These are phyloP conservation scores for Benincasa hispida DNA, from an alignment of 306 rosid species.

Conservation along the genomic window DNA sequence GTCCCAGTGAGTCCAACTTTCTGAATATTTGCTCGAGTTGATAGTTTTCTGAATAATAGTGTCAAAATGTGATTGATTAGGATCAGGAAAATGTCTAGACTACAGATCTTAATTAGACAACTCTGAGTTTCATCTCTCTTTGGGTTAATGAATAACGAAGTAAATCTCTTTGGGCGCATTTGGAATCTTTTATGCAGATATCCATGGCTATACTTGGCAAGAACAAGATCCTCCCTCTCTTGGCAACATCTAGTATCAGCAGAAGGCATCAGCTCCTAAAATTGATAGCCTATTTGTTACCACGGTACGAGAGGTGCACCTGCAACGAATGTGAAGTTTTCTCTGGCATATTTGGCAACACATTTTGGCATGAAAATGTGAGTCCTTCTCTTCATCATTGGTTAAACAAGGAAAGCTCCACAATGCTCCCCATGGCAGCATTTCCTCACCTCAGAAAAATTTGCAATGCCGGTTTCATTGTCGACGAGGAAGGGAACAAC, in stretches of 20 bases:
- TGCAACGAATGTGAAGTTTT: constrained; percentile 22
- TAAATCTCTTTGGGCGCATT: neutral
- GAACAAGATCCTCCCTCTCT: constrained; percentile 14
- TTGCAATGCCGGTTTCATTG: constrained; percentile 17
- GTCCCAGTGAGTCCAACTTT: constrained; percentile 9
- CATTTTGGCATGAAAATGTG: constrained; percentile 20
- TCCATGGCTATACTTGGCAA: constrained; percentile 23
- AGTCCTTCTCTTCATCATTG: constrained; percentile 19
- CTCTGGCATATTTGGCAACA: constrained; percentile 21
- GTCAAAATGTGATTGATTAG: neutral
- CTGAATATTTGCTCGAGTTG: neutral
- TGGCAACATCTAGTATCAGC: constrained; percentile 9
- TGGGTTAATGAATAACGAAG: neutral
- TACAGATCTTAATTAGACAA: neutral
- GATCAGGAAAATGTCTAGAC: neutral
- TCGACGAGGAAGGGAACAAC: constrained; percentile 15
- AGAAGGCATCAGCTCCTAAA: constrained; percentile 15
- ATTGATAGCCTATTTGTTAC: constrained; percentile 13
- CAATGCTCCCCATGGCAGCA: constrained; percentile 19
- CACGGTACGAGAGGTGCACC: constrained; percentile 21
- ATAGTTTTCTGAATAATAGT: neutral
- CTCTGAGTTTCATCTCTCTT: neutral
- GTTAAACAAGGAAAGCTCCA: constrained; percentile 16
- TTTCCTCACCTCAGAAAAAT: constrained; percentile 21
- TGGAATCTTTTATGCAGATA: constrained; percentile 10